These are phyloP conservation scores for Leptographium wingfieldii DNA, from an alignment of 2,329 filamentous ascomycete species.

Conservation along the genomic window DNA sequence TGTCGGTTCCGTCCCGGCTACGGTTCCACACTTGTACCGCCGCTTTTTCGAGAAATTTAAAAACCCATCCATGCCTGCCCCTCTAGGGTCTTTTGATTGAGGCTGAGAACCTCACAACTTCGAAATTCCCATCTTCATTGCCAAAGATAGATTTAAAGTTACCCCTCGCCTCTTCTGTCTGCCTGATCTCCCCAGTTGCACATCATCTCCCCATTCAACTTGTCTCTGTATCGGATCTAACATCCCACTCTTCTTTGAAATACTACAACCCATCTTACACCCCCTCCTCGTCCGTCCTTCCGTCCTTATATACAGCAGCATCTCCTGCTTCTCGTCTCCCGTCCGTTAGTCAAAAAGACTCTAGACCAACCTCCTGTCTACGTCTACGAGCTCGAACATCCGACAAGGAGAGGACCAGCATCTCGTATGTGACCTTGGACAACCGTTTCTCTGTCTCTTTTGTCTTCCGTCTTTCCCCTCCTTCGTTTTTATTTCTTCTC, in stretches of 20 bases:
- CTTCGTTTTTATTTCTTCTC: neutral
- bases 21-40: slow-evolving; percentile 7
- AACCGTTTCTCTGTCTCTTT: neutral
- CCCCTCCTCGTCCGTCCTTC: neutral
- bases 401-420: neutral
- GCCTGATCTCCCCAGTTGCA: neutral
- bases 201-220: neutral
- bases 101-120: slow-evolving; percentile 9
- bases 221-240: neutral
- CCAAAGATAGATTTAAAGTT: slow-evolving; percentile 10
- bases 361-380: neutral
- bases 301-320: neutral
- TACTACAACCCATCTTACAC: neutral
- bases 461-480: neutral
- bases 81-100: slow-evolving; percentile 5
- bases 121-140: neutral
- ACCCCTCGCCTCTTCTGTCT: neutral
- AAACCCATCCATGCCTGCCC: slow-evolving; percentile 5
- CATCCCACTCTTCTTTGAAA: neutral
- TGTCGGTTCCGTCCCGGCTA: slow-evolving; percentile 1
- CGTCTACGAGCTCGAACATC: neutral
- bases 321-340: neutral
- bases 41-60: slow-evolving; percentile 5
- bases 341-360: neutral
- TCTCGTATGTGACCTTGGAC: neutral